Evolutionary conservation across 148 eudicot genomes (phyloP), one percentile per base, ranked within the genome.

Genomic region (Spergularia marina): DNA sequence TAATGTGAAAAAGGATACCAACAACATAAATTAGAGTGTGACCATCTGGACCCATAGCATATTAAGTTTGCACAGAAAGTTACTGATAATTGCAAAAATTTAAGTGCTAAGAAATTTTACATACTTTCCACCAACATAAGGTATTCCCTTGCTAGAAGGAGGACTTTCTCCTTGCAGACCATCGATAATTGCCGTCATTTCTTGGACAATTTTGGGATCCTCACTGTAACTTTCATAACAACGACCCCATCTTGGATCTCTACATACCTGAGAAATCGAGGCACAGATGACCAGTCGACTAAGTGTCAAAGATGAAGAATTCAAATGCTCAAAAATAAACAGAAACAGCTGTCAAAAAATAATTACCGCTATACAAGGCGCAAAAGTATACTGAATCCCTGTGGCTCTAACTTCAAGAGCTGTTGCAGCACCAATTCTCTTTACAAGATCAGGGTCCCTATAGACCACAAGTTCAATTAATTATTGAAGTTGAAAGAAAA

Each of bases 171-270:
- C 96, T 87, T 91, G 96, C 59, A 91, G 80, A 65, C 92, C 96
- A 18, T 73, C 65, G 57, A 91, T 91, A 74, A 91, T 89, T 51
- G 84, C 88, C 4, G 92, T 89, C 96, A 91, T 89, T 67, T 86
- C 88, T 77, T 79, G 87, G 17, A 91, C 92, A 78, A 91, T 77
- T 72, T 80, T 81, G 73, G 88, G 96, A 80, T 91, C 96, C 78
- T 91, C 96, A 72, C 96, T 91, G 68, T 89, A 91, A 84, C 96
- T 91, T 79, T 91, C 96, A 67, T 91, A 91, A 76, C 96, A 91
- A 58, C 96, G 85, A 76, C 96, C 96, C 96, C 96, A 91, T 78
- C 96, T 84, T 55, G 96, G 96, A 78, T 91, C 96, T 87, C 92
- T 84, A 76, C 96, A 91, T 23, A 91, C 96, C 96, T 91, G 68